These are phyloP conservation scores for Phytophthora hibernalis DNA, from an alignment of 352 stramenopile species.

Conservation along the genomic window DNA sequence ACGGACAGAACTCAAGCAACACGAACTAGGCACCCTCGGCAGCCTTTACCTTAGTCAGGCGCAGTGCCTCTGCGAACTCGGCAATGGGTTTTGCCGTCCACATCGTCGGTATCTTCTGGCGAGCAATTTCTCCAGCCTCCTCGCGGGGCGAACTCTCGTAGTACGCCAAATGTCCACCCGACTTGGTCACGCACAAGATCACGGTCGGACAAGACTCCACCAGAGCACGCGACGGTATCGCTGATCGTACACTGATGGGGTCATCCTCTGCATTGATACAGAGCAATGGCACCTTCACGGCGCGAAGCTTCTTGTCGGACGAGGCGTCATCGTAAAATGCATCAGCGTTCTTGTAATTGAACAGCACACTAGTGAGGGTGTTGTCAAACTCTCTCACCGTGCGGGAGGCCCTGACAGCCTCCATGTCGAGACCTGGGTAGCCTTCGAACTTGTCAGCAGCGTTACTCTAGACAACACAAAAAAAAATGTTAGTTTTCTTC, in stretches of 20 bases:
- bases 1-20: neutral
- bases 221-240: slow-evolving; percentile 38
- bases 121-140: neutral
- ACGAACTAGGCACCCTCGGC: slow-evolving; percentile 8
- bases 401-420: slow-evolving; percentile 34
- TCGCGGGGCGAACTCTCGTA: slow-evolving; percentile 43
- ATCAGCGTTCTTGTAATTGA: slow-evolving; percentile 57
- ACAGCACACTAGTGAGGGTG: slow-evolving; percentile 55
- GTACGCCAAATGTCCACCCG: slow-evolving; percentile 69
- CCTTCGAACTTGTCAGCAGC: slow-evolving; percentile 50
- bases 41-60: slow-evolving; percentile 15
- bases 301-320: slow-evolving; percentile 39
- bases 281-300: slow-evolving; percentile 55
- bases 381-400: slow-evolving; percentile 67
- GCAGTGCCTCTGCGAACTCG: slow-evolving; percentile 58
- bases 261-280: slow-evolving; percentile 67
- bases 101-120: slow-evolving; percentile 20
- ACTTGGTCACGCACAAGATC: slow-evolving; percentile 65
- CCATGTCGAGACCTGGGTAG: slow-evolving; percentile 54
- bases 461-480: slow-evolving; percentile 23
- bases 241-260: slow-evolving; percentile 49
- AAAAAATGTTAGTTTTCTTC: slow-evolving; percentile 9
- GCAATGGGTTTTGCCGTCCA: slow-evolving; percentile 51
- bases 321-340: slow-evolving; percentile 65
- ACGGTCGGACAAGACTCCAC: slow-evolving; percentile 53